Evolutionary conservation across 164 flowering plant species (phyloP), one percentile per base, ranked within the genome.

Genomic region (Platanus orientalis): DNA sequence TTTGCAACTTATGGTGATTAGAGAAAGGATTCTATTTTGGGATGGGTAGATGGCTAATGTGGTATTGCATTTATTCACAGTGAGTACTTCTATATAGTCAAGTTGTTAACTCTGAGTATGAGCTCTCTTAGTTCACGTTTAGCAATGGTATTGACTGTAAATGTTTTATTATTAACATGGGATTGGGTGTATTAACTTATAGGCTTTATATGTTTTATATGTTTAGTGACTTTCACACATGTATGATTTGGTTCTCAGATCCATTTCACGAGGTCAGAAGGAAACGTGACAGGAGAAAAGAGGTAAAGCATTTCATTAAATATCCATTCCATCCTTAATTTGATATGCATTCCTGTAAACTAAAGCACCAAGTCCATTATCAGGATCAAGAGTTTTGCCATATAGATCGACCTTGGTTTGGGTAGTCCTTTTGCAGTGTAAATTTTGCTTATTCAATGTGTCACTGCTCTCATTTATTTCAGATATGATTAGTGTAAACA

Each of bases 201-300:
- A n/a, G n/a, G n/a, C n/a, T n/a, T n/a, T n/a, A n/a, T n/a, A n/a
- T n/a, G n/a, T n/a, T n/a, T n/a, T n/a, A n/a, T n/a, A n/a, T n/a
- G n/a, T n/a, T n/a, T n/a, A n/a, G n/a, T n/a, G n/a, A n/a, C n/a
- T n/a, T n/a, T n/a, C n/a, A n/a, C n/a, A n/a, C n/a, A n/a, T n/a
- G n/a, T n/a, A n/a, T n/a, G n/a, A n/a, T 66, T 68, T 50, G 30
- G 6, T 36, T 36, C 9, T 7, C 90, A 92, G 98, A 89, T 77
- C 67, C 98, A 32, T 92, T 92, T 71, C 96, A 86, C 66, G 96
- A 86, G 67, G 98, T 92, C 44, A 89, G 65, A 75, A 88, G 94
- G 69, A 92, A 88, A 63, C 86, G 90, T 20, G 95, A 86, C 63
- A 80, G 68, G 77, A 85, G 73, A 72, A 89, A 82, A 71, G 96